Conservation (phyloP, 164 flowering plant species). For the Aristolochia californica region DNA sequence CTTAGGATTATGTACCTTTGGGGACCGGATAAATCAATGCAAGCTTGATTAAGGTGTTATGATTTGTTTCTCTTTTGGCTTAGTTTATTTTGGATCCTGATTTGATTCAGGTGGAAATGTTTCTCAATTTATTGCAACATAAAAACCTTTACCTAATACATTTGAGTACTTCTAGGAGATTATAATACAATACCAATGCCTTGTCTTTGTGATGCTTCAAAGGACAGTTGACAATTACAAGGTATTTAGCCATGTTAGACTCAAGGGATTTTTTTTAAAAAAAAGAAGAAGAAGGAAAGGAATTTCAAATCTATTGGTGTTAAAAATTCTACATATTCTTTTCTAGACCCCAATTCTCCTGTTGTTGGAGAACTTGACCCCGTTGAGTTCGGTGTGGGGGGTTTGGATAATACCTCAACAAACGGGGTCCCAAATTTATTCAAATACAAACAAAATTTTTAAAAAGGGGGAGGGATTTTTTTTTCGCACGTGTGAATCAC, state of each 20-base stretch:
- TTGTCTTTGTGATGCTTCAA: slow-evolving; percentile 87
- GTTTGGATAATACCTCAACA: too few species aligned
- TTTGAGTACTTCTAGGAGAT: slow-evolving; percentile 96
- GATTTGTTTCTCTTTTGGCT: background rate
- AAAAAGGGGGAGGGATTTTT: too few species aligned
- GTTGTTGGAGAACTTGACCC: too few species aligned
- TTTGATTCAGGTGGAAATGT: slow-evolving; percentile 37
- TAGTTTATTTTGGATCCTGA: slow-evolving; percentile 16
- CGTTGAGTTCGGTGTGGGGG: too few species aligned
- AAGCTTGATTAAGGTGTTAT: slow-evolving; percentile 56
- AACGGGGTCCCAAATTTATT: too few species aligned
- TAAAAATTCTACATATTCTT: too few species aligned
- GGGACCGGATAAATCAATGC: slow-evolving; percentile 76
- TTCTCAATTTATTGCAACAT: slow-evolving; percentile 83
- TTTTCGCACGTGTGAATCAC: too few species aligned
- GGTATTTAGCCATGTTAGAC: slow-evolving; percentile 39
- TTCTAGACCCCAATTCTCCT: too few species aligned
- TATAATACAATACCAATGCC: slow-evolving; percentile 72
- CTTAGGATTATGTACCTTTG: slow-evolving; percentile 35
- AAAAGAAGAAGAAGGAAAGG: too few species aligned
- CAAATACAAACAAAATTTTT: too few species aligned
- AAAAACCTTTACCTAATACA: slow-evolving; percentile 93
- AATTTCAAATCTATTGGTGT: too few species aligned
- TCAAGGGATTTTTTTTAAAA: slow-evolving; percentile 2
- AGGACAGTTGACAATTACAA: slow-evolving; percentile 61